Percentiles rank a stretch among this genome's conserved stretches.
Evolutionary conservation across 257 asterid genomes (phyloP).

Genomic region (Solanum megistacrolobum): DNA sequence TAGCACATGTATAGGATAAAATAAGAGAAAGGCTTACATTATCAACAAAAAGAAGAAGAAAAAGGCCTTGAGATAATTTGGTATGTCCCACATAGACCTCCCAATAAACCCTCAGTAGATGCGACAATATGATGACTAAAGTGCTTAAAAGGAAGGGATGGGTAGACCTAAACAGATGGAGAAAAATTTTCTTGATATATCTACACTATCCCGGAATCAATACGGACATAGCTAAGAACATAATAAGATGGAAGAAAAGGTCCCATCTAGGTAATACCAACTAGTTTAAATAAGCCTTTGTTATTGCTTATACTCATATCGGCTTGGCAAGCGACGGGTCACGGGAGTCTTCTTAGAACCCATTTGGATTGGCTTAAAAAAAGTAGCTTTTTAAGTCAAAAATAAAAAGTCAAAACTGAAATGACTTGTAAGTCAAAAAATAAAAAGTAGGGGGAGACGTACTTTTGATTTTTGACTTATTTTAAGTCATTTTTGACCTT

Average conservation of each 20-base stretch:
- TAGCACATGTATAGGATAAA: background rate
- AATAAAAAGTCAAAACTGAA: too few relatives aligned
- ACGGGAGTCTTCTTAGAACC: background rate
- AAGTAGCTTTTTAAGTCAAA: too few relatives aligned
- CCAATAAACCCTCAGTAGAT: background rate
- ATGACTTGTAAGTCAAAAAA: too few relatives aligned
- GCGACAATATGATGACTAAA: background rate
- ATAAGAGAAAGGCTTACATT: background rate
- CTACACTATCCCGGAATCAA: background rate
- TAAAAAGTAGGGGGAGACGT: too few relatives aligned
- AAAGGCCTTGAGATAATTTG: background rate
- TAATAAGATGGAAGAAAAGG: background rate
- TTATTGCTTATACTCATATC: background rate
- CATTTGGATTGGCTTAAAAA: too few relatives aligned
- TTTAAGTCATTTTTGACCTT: too few relatives aligned
- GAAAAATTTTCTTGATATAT: background rate
- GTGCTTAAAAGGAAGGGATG: background rate
- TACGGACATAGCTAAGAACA: background rate
- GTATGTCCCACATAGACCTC: background rate
- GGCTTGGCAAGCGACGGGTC: background rate
- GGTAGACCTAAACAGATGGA: background rate
- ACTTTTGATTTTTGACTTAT: too few relatives aligned
- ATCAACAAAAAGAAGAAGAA: background rate
- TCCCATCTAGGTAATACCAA: background rate
- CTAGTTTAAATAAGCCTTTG: background rate